Percentiles rank a stretch among this genome's conserved stretches.
These are phyloP conservation scores for Nicotiana attenuata DNA, from an alignment of 257 asterid genomes.

Conservation along the genomic window DNA sequence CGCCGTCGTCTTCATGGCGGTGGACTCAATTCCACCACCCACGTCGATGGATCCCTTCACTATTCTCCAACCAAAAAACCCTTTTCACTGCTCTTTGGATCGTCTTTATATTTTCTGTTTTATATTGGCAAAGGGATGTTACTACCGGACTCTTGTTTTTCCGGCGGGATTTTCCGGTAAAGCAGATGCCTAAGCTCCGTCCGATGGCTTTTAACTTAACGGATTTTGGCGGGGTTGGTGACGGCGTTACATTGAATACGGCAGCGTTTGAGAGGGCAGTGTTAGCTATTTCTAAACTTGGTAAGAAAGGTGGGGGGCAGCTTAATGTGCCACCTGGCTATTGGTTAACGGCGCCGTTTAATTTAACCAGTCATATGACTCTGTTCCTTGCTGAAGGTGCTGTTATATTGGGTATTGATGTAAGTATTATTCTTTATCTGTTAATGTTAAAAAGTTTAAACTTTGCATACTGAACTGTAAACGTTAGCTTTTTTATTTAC, in stretches of 20 bases:
- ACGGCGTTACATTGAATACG: conserved; percentile 64
- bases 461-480: neutral
- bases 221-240: conserved; percentile 80
- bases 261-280: conserved; percentile 70
- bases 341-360: conserved; percentile 88
- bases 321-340: conserved; percentile 69
- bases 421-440: conserved; percentile 29
- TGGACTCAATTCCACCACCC: conserved; percentile 29
- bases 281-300: conserved; percentile 47
- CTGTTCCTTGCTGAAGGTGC: conserved; percentile 77
- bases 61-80: conserved; percentile 38
- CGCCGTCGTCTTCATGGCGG: conserved; percentile 31
- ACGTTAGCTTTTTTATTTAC: neutral
- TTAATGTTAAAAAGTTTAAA: conserved; percentile 11
- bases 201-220: conserved; percentile 55
- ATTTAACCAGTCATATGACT: conserved; percentile 80
- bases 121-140: conserved; percentile 48
- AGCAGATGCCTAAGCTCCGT: conserved; percentile 43
- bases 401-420: conserved; percentile 69
- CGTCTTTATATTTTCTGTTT: conserved; percentile 31
- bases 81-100: conserved; percentile 32
- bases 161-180: conserved; percentile 31
- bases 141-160: conserved; percentile 30
- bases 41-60: conserved; percentile 42
- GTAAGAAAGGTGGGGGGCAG: conserved; percentile 73